Percentiles rank a stretch among this genome's conserved stretches.
phyloP scores from a whole-genome alignment of 73 alveolate species.

The Paramecium tetraurelia region DNA sequence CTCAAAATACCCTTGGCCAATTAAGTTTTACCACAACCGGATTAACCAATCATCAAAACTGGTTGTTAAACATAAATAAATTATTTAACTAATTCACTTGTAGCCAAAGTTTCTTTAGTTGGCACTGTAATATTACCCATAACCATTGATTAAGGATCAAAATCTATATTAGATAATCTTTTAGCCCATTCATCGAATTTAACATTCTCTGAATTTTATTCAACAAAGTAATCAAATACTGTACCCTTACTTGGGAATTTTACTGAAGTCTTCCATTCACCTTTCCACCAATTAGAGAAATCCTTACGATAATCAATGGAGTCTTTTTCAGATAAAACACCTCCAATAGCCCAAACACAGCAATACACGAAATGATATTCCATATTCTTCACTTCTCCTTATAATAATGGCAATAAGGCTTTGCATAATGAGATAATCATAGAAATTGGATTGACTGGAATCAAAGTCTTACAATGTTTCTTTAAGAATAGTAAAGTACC shows the following conservation, averaged over 20 bases:
- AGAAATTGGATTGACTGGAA: constrained; percentile 92
- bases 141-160: constrained; percentile 70
- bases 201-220: constrained; percentile 84
- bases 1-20: constrained; percentile 96
- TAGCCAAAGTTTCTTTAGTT: constrained; percentile 96
- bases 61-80: constrained; percentile 66
- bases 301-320: constrained; percentile 98
- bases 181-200: constrained; percentile 98
- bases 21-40: constrained; percentile 99
- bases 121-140: constrained; percentile 92
- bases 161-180: constrained; percentile 77
- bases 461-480: constrained; percentile 87
- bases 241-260: constrained; percentile 99
- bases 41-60: constrained; percentile 97
- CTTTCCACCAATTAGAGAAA: constrained; percentile 99
- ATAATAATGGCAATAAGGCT: constrained; percentile 90
- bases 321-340: constrained; percentile 97
- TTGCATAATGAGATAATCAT: constrained; percentile 92
- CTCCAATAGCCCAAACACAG: constrained; percentile 99
- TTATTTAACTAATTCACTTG: constrained; percentile 68
- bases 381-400: constrained; percentile 91
- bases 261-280: constrained; percentile 96
- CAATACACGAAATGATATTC: constrained; percentile 97
- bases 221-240: constrained; percentile 98
- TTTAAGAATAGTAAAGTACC: constrained; percentile 79